Base-by-base conservation (phyloP, 2,329 filamentous ascomycete genomes). In the Pseudocercospora cruenta region DNA sequence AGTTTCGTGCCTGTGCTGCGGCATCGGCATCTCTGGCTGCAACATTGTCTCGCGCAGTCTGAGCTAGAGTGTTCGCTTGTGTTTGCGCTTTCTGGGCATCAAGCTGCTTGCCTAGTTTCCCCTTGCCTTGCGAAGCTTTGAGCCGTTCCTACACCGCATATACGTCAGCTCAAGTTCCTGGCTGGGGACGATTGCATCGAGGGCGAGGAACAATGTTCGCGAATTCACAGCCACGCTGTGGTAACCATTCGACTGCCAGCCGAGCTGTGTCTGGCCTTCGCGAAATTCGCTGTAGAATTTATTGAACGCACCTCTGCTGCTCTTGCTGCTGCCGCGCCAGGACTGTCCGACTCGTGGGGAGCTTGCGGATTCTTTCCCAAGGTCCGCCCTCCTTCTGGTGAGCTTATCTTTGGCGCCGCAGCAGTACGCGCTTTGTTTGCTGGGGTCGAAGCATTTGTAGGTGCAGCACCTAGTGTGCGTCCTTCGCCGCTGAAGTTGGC, bases 11-110 rank as follows among this genome's bases (percentile, higher is more conserved):
- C 71, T 87, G 80, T 1, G 83, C 82, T 16, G 82, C 86, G 51
- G 84, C 83, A 76, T 96, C 92, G 8, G 89, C 87, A 69, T 93
- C 88, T 62, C 92, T 84, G 14, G 84, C 83, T 55, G 86, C 82
- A 63, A 88, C 80, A 74, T 93, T 91, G 63, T 89, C 84, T 60
- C 84, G 81, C 75, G 91, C 93, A 3, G 84, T 86, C 70, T 91
- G 85, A 69, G 88, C 87, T 58, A 96, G 81, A 0, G 88, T 89
- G 66, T 90, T 87, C 31, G 81, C 83, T 61, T 88, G 85, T 8
- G 90, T 93, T 81, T 92, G 88, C 72, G 87, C 88, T 81, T 91
- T 91, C 80, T 96, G 91, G 39, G 88, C 89, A 62, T 89, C 86
- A 14, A 97, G 82, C 75, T 93, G 89, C 33, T 84, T 81, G 36